Evolutionary conservation across 1,284 basidiomycete genomes (phyloP).

Genomic region (Laetiporus sulphureus): DNA sequence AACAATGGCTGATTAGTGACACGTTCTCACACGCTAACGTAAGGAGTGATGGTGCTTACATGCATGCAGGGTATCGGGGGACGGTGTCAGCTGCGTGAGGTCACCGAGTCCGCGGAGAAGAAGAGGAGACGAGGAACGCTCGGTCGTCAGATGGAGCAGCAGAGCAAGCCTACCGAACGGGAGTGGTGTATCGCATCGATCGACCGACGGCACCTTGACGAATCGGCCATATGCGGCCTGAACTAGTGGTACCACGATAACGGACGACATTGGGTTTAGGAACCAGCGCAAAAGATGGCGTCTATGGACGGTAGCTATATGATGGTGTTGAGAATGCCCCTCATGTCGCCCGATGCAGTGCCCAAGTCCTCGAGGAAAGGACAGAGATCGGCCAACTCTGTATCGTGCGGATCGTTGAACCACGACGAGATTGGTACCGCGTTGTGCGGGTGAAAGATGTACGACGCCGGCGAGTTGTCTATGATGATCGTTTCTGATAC

Average conservation of each 20-base stretch:
- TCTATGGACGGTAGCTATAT: constrained; percentile 6
- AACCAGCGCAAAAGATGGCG: too few relatives aligned
- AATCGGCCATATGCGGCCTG: too few relatives aligned
- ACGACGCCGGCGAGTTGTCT: constrained; percentile 97
- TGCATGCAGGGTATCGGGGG: constrained; percentile 2
- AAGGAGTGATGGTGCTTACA: background rate
- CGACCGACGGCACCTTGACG: too few relatives aligned
- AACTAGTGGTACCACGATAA: too few relatives aligned
- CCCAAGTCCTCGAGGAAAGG: constrained; percentile 89
- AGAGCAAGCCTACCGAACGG: background rate
- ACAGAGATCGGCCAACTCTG: constrained; percentile 90
- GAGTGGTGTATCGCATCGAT: background rate
- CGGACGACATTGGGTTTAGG: too few relatives aligned
- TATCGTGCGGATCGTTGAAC: constrained; percentile 99
- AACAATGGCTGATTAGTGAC: too few relatives aligned
- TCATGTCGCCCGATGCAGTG: constrained; percentile 74
- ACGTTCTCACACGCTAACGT: too few relatives aligned
- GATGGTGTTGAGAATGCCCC: constrained; percentile 82
- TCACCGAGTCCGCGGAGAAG: too few relatives aligned
- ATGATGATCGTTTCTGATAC: constrained; percentile 94
- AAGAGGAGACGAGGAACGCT: background rate
- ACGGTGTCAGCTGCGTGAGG: too few relatives aligned
- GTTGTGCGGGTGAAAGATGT: constrained; percentile 99
- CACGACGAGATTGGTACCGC: constrained; percentile 98
- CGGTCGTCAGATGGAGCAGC: constrained; percentile 2